A percentile compares a stretch with the other conserved stretches of the same genome.
These are phyloP conservation scores for Phaffomyces thermotolerans DNA, from an alignment of 805 yeast genomes.

Conservation along the genomic window DNA sequence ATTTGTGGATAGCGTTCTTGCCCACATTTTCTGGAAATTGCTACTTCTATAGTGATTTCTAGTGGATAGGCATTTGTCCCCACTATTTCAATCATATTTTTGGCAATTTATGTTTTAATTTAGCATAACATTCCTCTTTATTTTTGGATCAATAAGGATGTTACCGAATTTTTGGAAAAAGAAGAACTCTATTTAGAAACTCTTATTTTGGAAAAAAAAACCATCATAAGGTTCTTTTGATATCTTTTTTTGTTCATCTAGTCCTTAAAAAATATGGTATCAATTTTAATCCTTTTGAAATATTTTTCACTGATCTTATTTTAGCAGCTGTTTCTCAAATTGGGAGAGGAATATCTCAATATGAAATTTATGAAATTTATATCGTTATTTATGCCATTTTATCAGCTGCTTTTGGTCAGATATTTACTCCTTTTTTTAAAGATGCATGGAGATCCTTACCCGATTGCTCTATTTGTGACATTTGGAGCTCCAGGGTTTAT, in stretches of 20 bases:
- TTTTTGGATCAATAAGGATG: slow-evolving; percentile 71
- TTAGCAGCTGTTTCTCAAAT: slow-evolving; percentile 36
- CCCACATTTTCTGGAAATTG: slow-evolving; percentile 56
- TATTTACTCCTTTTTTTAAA: slow-evolving; percentile 56
- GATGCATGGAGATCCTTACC: slow-evolving; percentile 71
- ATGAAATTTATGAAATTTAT: slow-evolving; percentile 53
- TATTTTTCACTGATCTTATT: slow-evolving; percentile 63
- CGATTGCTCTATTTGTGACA: slow-evolving; percentile 59
- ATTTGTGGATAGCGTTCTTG: slow-evolving; percentile 48
- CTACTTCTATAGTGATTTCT: slow-evolving; percentile 53
- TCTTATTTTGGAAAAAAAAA: slow-evolving; percentile 66
- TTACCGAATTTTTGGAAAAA: slow-evolving; percentile 55
- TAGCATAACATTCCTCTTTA: slow-evolving; percentile 61
- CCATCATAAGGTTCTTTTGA: slow-evolving; percentile 73
- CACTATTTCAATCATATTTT: slow-evolving; percentile 48
- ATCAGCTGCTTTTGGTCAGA: slow-evolving; percentile 70
- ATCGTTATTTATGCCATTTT: slow-evolving; percentile 60
- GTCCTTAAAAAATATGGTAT: slow-evolving; percentile 36
- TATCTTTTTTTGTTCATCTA: slow-evolving; percentile 49
- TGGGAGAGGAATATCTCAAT: slow-evolving; percentile 54
- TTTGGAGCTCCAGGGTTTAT: slow-evolving; percentile 49
- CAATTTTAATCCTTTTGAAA: slow-evolving; percentile 59
- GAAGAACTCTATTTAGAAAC: slow-evolving; percentile 60
- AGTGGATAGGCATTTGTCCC: slow-evolving; percentile 50
- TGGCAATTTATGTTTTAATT: slow-evolving; percentile 72